Evolutionary conservation across 2,329 filamentous ascomycete genomes (phyloP), one percentile per base, ranked within the genome.

Genomic region (Hortaea werneckii): DNA sequence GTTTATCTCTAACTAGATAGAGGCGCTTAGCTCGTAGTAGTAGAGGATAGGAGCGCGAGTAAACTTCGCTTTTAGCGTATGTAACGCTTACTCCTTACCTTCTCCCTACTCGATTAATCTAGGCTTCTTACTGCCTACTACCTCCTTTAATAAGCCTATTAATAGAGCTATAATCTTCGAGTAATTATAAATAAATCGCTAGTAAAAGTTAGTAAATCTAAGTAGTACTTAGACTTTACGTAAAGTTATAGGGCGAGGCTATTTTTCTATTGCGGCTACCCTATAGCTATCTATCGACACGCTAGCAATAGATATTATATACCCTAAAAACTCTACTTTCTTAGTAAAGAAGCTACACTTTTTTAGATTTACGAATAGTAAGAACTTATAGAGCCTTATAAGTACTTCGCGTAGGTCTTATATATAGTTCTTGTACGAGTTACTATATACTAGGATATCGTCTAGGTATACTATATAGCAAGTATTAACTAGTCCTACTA

Each of bases 261-360:
- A 58, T 48, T 59, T 37, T 34, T 51, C 29, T 27, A 66, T 50
- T 30, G 46, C 44, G 34, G 44, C 44, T 9, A 61, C 53, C 41
- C 63, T 62, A 4, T 46, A 44, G 40, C 40, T 47, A 43, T 63
- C 45, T 40, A 65, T 62, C 12, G 37, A 26, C 11, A 66, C 50
- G 41, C 56, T 46, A 32, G 52, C 38, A 8, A 39, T 43, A 13
- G 37, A 41, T 30, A 66, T 58, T 40, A 58, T 58, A 49, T 56
- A 64, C 13, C 55, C 49, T 32, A 67, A 46, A 45, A 59, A 67
- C 20, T 59, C 45, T 28, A 59, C 50, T 46, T 55, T 29, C 27
- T 58, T 47, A 29, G 46, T 49, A 46, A 58, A 48, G 48, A 65
- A 66, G 39, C 57, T 40, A 48, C 48, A 63, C 51, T 66, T 66